These are phyloP conservation scores for Rhinocladiella mackenziei DNA, from an alignment of 2,329 filamentous ascomycete species.

Conservation along the genomic window DNA sequence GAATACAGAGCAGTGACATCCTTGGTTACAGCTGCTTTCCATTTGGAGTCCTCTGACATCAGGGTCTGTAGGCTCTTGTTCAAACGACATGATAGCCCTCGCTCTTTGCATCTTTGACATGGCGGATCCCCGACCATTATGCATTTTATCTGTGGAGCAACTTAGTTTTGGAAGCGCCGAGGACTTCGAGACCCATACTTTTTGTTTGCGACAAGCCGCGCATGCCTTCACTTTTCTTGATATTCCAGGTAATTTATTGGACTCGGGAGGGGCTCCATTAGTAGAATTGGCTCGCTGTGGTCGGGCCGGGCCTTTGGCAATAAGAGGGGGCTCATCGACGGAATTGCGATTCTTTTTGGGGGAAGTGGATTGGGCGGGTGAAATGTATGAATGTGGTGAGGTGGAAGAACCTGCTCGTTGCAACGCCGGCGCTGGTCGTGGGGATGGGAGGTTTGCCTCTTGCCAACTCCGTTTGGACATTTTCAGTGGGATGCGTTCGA, in stretches of 20 bases:
- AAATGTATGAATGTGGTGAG: constrained; percentile 22
- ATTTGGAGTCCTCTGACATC: constrained; percentile 47
- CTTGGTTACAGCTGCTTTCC: constrained; percentile 35
- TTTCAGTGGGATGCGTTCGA: not conserved
- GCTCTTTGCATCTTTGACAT: constrained; percentile 49
- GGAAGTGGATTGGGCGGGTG: constrained; percentile 21
- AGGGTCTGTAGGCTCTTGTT: constrained; percentile 52
- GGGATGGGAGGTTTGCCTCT: constrained; percentile 29
- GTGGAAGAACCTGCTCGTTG: constrained; percentile 14
- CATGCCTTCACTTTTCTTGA: constrained; percentile 48
- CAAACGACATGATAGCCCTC: constrained; percentile 49
- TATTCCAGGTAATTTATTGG: constrained; percentile 32
- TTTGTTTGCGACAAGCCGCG: constrained; percentile 52
- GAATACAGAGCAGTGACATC: constrained; percentile 34
- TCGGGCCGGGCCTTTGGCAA: constrained; percentile 20
- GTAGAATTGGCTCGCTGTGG: constrained; percentile 21
- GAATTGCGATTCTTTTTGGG: constrained; percentile 26
- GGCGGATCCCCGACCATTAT: constrained; percentile 50
- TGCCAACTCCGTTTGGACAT: constrained; percentile 31
- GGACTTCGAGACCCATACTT: constrained; percentile 35
- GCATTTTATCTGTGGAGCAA: constrained; percentile 41
- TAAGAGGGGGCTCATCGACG: constrained; percentile 23
- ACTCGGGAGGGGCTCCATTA: constrained; percentile 21
- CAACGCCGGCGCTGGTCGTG: constrained; percentile 17
- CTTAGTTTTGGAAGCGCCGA: constrained; percentile 1